Base-by-base conservation (phyloP, 2,329 filamentous ascomycete genomes). In the Nemania bipapillata region DNA sequence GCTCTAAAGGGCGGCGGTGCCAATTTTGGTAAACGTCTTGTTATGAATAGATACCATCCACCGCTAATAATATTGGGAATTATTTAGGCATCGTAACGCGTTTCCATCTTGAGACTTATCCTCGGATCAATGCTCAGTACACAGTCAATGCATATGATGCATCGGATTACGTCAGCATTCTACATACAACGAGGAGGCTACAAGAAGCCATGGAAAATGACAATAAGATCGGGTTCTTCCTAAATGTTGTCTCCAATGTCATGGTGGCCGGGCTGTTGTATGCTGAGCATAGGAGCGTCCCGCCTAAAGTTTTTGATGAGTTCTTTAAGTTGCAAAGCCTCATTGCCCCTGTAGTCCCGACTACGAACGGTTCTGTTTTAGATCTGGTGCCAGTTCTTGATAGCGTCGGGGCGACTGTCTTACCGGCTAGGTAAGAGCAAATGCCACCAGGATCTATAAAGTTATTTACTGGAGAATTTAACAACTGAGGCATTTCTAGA, bases 1-100 rank as follows among this genome's bases (percentile, higher is more conserved):
- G 66, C 63, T 17, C 32, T 74, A 20, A 74, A 74, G 32, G 73
- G 73, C 1, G 72, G 71, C 7, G 69, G 69, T 5, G 50, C 71
- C 2, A 74, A 74, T 60, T 74, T 74, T 30, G 72, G 73, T 71
- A n/a, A n/a, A n/a, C n/a, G n/a, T n/a, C n/a, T n/a, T n/a, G n/a
- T n/a, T n/a, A n/a, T n/a, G n/a, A n/a, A n/a, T n/a, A n/a, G n/a
- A n/a, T n/a, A n/a, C n/a, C n/a, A n/a, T n/a, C n/a, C n/a, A n/a
- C n/a, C n/a, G n/a, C n/a, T n/a, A n/a, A n/a, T n/a, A n/a, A n/a
- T n/a, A n/a, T n/a, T n/a, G n/a, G n/a, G n/a, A n/a, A n/a, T n/a
- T 15, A 12, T n/a, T 3, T 17, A 73, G 71, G 71, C 15, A 72
- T 74, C 50, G 68, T 75, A 2, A 74, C 72, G 2, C 67, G 62